Conservation (phyloP, 441 rosid species). For the Macaranga tanarius region DNA sequence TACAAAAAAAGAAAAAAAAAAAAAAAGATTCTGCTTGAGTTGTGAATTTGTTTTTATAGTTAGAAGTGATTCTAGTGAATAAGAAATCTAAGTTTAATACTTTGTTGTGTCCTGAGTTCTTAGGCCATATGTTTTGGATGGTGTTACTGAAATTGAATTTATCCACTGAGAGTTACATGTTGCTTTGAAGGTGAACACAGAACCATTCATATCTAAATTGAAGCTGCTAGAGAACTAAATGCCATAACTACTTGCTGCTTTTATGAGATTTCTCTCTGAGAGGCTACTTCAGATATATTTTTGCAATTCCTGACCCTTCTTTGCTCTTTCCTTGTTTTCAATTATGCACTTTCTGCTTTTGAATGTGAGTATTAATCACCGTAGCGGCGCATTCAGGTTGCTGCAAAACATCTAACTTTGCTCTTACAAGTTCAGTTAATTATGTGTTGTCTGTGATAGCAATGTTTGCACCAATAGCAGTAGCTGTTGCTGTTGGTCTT, state of each 20-base stretch:
- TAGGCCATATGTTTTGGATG: neutral
- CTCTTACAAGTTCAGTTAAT: too few species aligned
- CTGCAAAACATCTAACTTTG: neutral
- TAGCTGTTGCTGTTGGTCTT: conserved; percentile 49
- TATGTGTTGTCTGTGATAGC: neutral
- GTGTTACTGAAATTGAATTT: too few species aligned
- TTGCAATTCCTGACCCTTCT: neutral
- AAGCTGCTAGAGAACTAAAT: too few species aligned
- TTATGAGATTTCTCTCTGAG: too few species aligned
- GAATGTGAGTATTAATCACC: neutral
- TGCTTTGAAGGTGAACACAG: too few species aligned
- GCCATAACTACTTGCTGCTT: too few species aligned
- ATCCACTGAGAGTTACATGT: too few species aligned
- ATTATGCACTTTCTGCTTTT: neutral
- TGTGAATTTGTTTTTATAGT: too few species aligned
- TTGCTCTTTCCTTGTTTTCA: neutral
- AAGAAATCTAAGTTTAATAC: too few species aligned
- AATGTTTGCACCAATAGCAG: conserved; percentile 50
- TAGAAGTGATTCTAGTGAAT: too few species aligned
- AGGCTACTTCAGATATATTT: too few species aligned
- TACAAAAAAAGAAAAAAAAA: neutral
- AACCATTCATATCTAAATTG: too few species aligned
- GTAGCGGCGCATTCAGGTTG: neutral
- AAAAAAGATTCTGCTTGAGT: neutral
- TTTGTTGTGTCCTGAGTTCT: neutral